Percentiles rank a stretch among this genome's conserved stretches.
Conservation (phyloP, 495 filamentous ascomycete genomes). For the Neurospora tetraspora region DNA sequence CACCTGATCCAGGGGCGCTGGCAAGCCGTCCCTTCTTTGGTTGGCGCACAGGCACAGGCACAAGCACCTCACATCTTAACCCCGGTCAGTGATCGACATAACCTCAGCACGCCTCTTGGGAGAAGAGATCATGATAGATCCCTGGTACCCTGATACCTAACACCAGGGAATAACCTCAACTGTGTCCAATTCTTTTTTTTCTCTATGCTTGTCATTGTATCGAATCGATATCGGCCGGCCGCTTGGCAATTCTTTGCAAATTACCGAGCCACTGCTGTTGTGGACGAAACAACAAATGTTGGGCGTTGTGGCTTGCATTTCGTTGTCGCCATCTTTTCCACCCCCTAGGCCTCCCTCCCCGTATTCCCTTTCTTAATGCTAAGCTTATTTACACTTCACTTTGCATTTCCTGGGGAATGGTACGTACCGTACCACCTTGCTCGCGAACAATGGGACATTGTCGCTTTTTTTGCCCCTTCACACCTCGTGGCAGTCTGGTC, state of each 20-base stretch:
- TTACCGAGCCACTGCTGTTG: conserved; percentile 14
- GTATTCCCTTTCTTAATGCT: background rate
- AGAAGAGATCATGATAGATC: background rate
- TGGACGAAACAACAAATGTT: background rate
- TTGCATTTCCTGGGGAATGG: background rate
- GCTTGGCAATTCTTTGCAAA: conserved; percentile 18
- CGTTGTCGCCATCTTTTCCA: background rate
- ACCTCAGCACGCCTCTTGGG: background rate
- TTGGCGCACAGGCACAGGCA: background rate
- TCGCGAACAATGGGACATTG: background rate
- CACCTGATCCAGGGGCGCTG: background rate
- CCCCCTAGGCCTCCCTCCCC: background rate
- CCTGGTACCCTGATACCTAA: background rate
- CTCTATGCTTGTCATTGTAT: background rate
- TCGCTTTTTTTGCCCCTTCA: background rate
- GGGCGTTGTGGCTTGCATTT: background rate
- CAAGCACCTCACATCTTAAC: background rate
- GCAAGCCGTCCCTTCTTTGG: background rate
- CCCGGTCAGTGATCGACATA: background rate
- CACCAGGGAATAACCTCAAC: background rate
- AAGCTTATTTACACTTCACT: background rate
- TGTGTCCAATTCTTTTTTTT: background rate
- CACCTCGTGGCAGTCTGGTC: background rate
- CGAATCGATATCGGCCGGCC: conserved; percentile 13
- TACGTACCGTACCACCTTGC: background rate